Evolutionary conservation across 768 basidiomycete species (phyloP).

Genomic region (Hebeloma cylindrosporum): DNA sequence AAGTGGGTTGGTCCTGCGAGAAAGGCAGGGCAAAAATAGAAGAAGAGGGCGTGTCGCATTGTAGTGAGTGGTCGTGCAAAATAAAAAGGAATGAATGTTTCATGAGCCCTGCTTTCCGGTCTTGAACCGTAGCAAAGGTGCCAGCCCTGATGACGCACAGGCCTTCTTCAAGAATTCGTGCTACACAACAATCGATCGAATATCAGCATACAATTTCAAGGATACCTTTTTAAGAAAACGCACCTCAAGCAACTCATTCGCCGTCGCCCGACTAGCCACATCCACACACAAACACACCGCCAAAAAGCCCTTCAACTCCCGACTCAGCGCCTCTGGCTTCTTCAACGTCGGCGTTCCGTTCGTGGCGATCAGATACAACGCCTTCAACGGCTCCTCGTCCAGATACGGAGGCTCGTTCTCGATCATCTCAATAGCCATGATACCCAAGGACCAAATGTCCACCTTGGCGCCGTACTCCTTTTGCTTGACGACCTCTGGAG

Average conservation of each 20-base stretch:
- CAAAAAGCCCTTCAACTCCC: constrained; percentile 93
- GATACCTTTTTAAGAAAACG: constrained; percentile 26
- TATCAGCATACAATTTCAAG: constrained; percentile 6
- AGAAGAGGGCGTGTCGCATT: no score
- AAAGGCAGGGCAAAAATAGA: no score
- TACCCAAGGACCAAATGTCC: constrained; percentile 95
- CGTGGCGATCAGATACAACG: constrained; percentile 93
- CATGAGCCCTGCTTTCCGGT: constrained; percentile 56
- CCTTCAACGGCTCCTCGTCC: constrained; percentile 93
- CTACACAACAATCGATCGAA: constrained; percentile 39
- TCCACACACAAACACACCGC: constrained; percentile 99
- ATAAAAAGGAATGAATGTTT: constrained; percentile 9
- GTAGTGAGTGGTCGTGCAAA: no score
- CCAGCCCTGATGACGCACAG: constrained; percentile 78
- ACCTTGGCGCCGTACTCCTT: constrained; percentile 97
- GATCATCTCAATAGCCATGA: constrained; percentile 99
- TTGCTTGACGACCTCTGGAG: constrained; percentile 96
- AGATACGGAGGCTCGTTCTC: constrained; percentile 96
- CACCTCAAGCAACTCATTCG: constrained; percentile 81
- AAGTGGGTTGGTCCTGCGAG: no score
- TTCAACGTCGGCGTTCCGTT: constrained; percentile 98
- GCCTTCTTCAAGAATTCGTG: constrained; percentile 94
- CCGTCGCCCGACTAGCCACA: constrained; percentile 89
- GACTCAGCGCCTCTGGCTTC: constrained; percentile 88
- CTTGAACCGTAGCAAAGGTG: constrained; percentile 82